Percentiles rank a stretch among this genome's conserved stretches.
Evolutionary conservation across 2,329 filamentous ascomycete species (phyloP).

Genomic region (Fusarium pseudograminearum): DNA sequence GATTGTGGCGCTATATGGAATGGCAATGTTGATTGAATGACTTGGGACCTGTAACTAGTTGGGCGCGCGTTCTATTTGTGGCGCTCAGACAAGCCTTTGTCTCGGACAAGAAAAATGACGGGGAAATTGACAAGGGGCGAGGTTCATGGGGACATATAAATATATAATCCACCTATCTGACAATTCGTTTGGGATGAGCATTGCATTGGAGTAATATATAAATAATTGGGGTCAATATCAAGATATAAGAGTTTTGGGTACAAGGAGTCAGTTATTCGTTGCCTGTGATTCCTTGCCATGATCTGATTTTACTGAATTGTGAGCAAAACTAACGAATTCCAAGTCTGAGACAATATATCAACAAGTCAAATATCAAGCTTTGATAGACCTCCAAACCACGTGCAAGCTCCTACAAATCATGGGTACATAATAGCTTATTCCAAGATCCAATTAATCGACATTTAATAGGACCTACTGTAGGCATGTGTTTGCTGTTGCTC

Average conservation of each 20-base stretch:
- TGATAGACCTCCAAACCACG: neutral
- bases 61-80: conserved; percentile 28
- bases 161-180: neutral
- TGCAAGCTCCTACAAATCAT: neutral
- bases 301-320: neutral
- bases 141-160: neutral
- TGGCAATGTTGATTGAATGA: conserved; percentile 21
- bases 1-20: conserved; percentile 34
- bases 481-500: neutral
- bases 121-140: conserved; percentile 23
- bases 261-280: neutral
- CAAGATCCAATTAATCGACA: neutral
- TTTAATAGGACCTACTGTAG: neutral
- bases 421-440: neutral
- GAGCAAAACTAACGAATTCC: neutral
- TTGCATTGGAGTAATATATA: conserved; percentile 25
- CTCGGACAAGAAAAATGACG: conserved; percentile 5
- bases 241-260: neutral
- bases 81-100: conserved; percentile 42
- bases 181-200: conserved; percentile 12
- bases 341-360: neutral
- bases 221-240: neutral
- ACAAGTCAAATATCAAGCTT: neutral
- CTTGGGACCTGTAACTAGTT: conserved; percentile 20
- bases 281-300: neutral